A percentile compares a stretch with the other conserved stretches of the same genome.
Evolutionary conservation across 177 flowering plant genomes (phyloP).

Genomic region (Vitis hybrid): DNA sequence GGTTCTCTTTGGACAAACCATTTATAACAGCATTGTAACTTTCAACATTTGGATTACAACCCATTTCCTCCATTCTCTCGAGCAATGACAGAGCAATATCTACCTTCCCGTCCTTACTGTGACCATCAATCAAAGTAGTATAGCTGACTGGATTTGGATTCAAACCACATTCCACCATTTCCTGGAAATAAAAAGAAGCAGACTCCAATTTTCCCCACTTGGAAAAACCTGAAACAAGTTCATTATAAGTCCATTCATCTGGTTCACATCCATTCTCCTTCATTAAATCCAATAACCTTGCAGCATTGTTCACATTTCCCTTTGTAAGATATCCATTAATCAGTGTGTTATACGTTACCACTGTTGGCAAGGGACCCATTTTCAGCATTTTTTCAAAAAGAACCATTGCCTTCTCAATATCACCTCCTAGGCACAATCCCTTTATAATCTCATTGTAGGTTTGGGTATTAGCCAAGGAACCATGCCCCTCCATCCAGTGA

Average conservation of each 20-base stretch:
- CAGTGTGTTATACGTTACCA: conserved; percentile 65
- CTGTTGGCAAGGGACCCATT: conserved; percentile 63
- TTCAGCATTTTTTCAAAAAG: conserved; percentile 59
- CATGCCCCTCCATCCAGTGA: conserved; percentile 48
- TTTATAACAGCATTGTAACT: conserved; percentile 64
- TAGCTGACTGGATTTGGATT: conserved; percentile 53
- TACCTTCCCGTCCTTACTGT: conserved; percentile 55
- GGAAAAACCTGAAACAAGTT: conserved; percentile 73
- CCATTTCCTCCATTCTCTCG: conserved; percentile 48
- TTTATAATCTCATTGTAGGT: conserved; percentile 70
- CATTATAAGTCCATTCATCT: conserved; percentile 74
- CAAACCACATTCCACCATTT: conserved; percentile 53
- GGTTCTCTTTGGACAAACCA: conserved; percentile 51
- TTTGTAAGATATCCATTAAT: conserved; percentile 51
- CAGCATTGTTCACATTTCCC: conserved; percentile 58
- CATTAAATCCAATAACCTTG: conserved; percentile 66
- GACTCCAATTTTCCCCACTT: conserved; percentile 49
- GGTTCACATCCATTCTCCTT: conserved; percentile 62
- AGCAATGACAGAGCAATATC: conserved; percentile 54
- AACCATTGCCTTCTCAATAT: conserved; percentile 61
- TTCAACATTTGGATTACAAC: conserved; percentile 46
- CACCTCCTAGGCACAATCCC: conserved; percentile 43
- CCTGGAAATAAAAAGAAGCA: conserved; percentile 39
- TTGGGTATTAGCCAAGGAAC: conserved; percentile 32
- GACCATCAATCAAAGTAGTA: conserved; percentile 69